A percentile compares a stretch with the other conserved stretches of the same genome.
phyloP scores from a whole-genome alignment of 345 rosid species.

The Pugionium dolabratum region DNA sequence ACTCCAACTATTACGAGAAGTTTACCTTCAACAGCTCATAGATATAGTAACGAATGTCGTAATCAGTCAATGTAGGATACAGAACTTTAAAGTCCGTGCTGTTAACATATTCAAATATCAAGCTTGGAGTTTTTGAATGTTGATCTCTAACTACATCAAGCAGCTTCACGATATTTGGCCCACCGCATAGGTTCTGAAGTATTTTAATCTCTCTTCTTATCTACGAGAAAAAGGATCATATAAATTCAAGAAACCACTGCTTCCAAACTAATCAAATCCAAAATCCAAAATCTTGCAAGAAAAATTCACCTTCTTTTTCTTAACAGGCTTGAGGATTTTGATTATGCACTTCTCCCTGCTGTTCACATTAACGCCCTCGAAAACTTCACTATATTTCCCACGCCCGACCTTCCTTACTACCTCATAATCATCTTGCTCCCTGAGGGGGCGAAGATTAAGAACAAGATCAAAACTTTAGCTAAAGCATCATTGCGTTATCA shows the following conservation, averaged over 20 bases:
- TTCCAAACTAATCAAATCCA: constrained; percentile 15
- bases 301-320: constrained; percentile 72
- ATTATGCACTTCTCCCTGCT: constrained; percentile 67
- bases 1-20: background rate
- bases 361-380: constrained; percentile 74
- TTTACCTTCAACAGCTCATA: constrained; percentile 82
- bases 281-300: background rate
- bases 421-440: constrained; percentile 91
- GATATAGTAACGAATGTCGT: constrained; percentile 81
- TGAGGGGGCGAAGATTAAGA: constrained; percentile 28
- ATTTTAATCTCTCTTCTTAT: constrained; percentile 83
- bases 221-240: constrained; percentile 41
- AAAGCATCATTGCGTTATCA: background rate
- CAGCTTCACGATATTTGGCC: constrained; percentile 71
- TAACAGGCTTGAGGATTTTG: constrained; percentile 89
- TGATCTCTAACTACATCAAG: constrained; percentile 79
- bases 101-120: constrained; percentile 81
- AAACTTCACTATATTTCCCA: constrained; percentile 84
- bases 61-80: constrained; percentile 86
- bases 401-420: constrained; percentile 86
- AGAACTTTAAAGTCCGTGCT: constrained; percentile 81
- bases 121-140: constrained; percentile 80
- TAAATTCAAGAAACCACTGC: background rate
- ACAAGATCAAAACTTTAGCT: constrained; percentile 1
- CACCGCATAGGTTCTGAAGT: constrained; percentile 83